phyloP scores from a whole-genome alignment of 495 filamentous ascomycete species.

The Aspergillus incahuasiensis region DNA sequence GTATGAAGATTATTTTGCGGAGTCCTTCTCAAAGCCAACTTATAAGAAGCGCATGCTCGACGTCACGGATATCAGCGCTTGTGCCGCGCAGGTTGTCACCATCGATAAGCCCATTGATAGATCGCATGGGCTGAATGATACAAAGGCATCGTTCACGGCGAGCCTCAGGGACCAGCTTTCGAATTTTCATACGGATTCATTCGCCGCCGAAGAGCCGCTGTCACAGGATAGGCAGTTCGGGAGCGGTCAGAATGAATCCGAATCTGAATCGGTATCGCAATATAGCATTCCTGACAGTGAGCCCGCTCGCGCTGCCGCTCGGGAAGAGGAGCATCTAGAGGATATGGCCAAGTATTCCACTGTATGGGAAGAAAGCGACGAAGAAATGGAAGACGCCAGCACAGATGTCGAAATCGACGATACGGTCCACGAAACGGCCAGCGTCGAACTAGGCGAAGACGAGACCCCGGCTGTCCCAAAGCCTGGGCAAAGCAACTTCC shows the following conservation, averaged over 20 bases:
- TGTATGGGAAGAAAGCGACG: conserved; percentile 12
- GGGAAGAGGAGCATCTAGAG: background rate
- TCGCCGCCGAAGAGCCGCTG: conserved; percentile 8
- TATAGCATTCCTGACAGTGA: conserved; percentile 16
- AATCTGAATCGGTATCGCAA: background rate
- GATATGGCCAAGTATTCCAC: background rate
- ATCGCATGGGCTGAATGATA: background rate
- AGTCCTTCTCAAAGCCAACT: conserved; percentile 22
- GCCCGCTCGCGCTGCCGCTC: conserved; percentile 1
- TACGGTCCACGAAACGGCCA: conserved; percentile 33
- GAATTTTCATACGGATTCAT: conserved; percentile 27
- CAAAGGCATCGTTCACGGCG: conserved; percentile 24
- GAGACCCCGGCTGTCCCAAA: background rate
- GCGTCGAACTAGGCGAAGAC: conserved; percentile 40
- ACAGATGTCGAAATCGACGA: conserved; percentile 12
- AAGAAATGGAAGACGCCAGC: conserved; percentile 18
- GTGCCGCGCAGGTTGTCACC: conserved; percentile 23
- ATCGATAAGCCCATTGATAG: background rate
- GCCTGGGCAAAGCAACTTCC: background rate
- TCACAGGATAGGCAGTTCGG: conserved; percentile 2
- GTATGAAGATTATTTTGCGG: conserved; percentile 36
- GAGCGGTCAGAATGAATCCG: background rate
- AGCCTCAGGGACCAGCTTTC: conserved; percentile 29
- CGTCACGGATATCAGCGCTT: conserved; percentile 22
- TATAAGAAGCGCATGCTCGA: conserved; percentile 38